Evolutionary conservation across 345 rosid genomes (phyloP), one percentile per base, ranked within the genome.

Genomic region (Rhizophora apiculata): DNA sequence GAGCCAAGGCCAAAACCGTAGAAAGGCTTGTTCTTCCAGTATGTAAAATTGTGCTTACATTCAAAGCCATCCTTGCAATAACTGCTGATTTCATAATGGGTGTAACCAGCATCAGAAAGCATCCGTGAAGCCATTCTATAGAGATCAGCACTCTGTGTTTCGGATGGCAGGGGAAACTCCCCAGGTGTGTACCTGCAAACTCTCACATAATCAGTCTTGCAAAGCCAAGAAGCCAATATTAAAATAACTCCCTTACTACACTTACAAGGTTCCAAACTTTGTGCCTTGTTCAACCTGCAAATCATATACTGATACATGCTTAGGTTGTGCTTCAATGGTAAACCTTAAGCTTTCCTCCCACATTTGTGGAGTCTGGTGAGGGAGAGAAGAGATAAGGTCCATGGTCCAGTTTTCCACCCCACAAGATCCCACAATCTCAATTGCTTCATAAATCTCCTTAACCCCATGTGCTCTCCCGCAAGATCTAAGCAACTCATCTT

Each of bases 281-380:
- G 99, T 92, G 84, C 88, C 99, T 79, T 84, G 85, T 75, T 92
- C 99, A 56, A 95, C 99, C 86, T 90, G 99, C 88, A 95, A 76
- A 84, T 95, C 99, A 83, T 95, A 95, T 2, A 92, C 92, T 27
- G 99, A 92, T 10, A 89, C 87, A 76, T 92, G 97, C 51, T 77
- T 72, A 24, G 96, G 96, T 48, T 73, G 74, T 36, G 96, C 83
- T 62, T 83, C 82, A 1, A 87, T 67, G 8, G 94, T 78, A 46
- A 73, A 77, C 67, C 79, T 83, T 88, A 92, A 84, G 72, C 96
- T 88, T 76, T 86, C 85, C 78, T 87, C 90, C 97, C 99, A 95
- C 96, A 88, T 90, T 70, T 85, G 72, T 57, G 72, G 74, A 0
- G 91, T 87, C 69, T 95, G 97, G 66, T 83, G 88, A 80, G 99